These are phyloP conservation scores for Alternaria brassicae DNA, from an alignment of 2,329 filamentous ascomycete species.

Conservation along the genomic window DNA sequence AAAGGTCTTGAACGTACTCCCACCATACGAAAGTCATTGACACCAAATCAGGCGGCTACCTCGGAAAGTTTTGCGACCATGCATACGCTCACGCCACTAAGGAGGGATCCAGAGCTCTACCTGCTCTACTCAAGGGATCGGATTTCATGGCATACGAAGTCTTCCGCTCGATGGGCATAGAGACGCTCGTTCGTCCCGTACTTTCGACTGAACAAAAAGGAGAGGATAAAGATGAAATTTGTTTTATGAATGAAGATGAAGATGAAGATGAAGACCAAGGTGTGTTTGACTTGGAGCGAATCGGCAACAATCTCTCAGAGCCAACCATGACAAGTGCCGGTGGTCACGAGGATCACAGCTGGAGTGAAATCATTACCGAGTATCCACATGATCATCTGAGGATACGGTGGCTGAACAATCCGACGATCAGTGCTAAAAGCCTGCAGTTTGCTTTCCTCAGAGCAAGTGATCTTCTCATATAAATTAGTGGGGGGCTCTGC, in stretches of 20 bases:
- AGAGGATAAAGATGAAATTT: too few relatives aligned
- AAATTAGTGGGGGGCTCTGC: too few relatives aligned
- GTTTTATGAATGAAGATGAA: neutral
- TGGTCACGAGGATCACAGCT: neutral
- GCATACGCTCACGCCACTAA: constrained; percentile 55
- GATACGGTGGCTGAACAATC: neutral
- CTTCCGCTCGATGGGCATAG: constrained; percentile 45
- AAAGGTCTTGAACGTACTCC: constrained; percentile 35
- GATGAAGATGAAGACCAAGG: neutral
- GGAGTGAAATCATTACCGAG: neutral
- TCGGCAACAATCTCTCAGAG: constrained; percentile 1
- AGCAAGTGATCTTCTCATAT: constrained; percentile 1
- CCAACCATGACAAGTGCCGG: neutral
- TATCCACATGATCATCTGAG: neutral
- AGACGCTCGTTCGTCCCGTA: constrained; percentile 43
- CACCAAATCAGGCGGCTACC: constrained; percentile 47
- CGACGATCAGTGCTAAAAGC: neutral
- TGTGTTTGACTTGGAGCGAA: neutral
- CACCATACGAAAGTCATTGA: neutral
- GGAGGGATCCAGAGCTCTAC: constrained; percentile 34
- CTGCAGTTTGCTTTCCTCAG: constrained; percentile 5
- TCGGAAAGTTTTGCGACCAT: constrained; percentile 58
- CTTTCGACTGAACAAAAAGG: constrained; percentile 5
- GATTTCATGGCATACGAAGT: constrained; percentile 55
- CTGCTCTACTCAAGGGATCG: constrained; percentile 55